Conservation (phyloP, 257 asterid genomes). For the Solanum sparsipilum region DNA sequence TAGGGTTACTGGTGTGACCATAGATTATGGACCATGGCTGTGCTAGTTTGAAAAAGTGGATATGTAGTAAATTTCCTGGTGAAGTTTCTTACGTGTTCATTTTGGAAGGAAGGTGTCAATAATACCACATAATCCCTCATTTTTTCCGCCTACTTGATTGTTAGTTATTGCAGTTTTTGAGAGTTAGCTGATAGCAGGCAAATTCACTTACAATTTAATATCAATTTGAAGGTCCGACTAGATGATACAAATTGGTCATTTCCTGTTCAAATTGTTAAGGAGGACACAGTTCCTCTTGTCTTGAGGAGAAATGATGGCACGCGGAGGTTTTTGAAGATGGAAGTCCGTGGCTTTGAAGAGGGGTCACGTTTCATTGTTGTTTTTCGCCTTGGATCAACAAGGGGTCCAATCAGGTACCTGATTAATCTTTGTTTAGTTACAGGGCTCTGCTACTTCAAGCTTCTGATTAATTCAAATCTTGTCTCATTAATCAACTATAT, state of each 20-base stretch:
- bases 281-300: conserved; percentile 64
- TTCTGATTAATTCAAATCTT: not conserved
- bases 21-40: not conserved
- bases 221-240: conserved; percentile 50
- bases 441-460: not conserved
- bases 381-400: conserved; percentile 74
- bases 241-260: conserved; percentile 88
- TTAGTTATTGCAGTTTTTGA: not conserved
- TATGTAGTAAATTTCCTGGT: not conserved
- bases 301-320: conserved; percentile 57
- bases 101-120: not conserved
- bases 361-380: conserved; percentile 92
- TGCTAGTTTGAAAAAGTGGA: not conserved
- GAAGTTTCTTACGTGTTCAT: not conserved
- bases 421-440: not conserved
- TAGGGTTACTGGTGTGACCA: not conserved
- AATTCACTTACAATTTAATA: conserved; percentile 1
- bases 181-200: not conserved
- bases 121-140: not conserved
- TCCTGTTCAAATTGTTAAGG: conserved; percentile 81
- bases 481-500: conserved; percentile 13
- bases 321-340: conserved; percentile 52
- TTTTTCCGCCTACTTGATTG: not conserved
- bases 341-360: conserved; percentile 97
- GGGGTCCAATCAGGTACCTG: conserved; percentile 81